Base-by-base conservation (phyloP, 2,329 filamentous ascomycete genomes). In the Epicoccum sorghinum region DNA sequence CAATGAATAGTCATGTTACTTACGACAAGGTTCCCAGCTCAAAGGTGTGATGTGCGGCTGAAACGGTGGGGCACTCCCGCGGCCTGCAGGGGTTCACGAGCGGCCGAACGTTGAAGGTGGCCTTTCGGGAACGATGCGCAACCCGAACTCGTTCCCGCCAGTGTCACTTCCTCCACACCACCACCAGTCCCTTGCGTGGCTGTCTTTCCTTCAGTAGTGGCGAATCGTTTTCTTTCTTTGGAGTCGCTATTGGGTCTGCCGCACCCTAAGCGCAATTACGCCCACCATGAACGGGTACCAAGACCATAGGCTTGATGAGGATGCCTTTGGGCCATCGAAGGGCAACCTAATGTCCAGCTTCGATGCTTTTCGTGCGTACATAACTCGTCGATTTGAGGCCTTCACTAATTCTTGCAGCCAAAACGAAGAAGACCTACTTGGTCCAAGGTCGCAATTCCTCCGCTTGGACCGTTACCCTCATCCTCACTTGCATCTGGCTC, bases 371-470 rank as follows among this genome's bases (percentile, higher is more conserved):
- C 93, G 92, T 96, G 85, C 72, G 90, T 82, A 24, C 4, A 6
- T 9, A 23, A 8, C 14, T 37, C 24, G 38, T 3, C 18, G 10
- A 13, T 23, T 23, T 32, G 37, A 27, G 13, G 10, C 13, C 22
- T 8, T n/a, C 4, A 51, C 61, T 66, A 51, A 67, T 55, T 32
- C 7, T 7, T 23, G 24, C 70, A 96, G 93, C 95, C 63, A 98
- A 99, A 82, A 91, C 93, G 48, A 98, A 98, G 80, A 86, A 93
- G 13, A 91, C 93, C 70, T 99, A 97, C 77, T 88, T 95, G 50
- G 88, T 89, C 41, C 86, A 88, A 61, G 96, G 91, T 29, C 84
- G 89, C 33, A 89, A 89, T 68, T 96, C 95, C 68, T 93, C 93
- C 59, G 92, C 96, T 78, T 97, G 93, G 90, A 98, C 95, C 22